Evolutionary conservation across 768 basidiomycete species (phyloP).

Genomic region (Cubamyces sp.): DNA sequence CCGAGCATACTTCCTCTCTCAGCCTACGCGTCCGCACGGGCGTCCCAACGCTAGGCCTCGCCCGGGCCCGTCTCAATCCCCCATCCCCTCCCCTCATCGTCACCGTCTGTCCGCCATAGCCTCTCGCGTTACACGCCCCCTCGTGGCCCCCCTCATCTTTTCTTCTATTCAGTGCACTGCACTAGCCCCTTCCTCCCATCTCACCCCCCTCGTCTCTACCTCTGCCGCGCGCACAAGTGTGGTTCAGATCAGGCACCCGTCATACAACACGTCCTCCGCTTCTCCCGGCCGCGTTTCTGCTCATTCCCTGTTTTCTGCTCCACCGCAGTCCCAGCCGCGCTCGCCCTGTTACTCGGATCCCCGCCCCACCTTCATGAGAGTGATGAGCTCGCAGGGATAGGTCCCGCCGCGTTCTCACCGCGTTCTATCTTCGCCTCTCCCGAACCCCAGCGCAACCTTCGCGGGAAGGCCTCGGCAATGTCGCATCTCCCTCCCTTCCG

Average conservation of each 20-base stretch:
- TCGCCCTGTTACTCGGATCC: not conserved
- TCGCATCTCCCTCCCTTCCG: not conserved
- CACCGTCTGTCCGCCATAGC: not conserved
- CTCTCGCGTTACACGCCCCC: not conserved
- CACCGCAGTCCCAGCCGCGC: constrained; percentile 2
- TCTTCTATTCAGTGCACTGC: constrained; percentile 1
- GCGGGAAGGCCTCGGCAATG: constrained; percentile 20
- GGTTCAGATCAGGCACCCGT: constrained; percentile 13
- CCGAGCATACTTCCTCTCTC: not conserved
- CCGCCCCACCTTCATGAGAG: not conserved
- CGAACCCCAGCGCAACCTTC: constrained; percentile 11
- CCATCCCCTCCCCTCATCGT: constrained; percentile 4
- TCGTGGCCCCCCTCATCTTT: constrained; percentile 12
- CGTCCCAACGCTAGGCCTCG: too few species aligned
- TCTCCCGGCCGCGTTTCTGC: constrained; percentile 7
- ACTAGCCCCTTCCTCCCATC: not conserved
- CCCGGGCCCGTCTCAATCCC: not conserved
- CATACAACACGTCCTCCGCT: constrained; percentile 4
- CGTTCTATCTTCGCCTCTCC: constrained; percentile 12
- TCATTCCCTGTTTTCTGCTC: constrained; percentile 4
- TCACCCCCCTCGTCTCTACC: not conserved
- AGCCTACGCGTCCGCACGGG: too few species aligned
- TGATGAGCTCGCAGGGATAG: too few species aligned
- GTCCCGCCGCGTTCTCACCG: not conserved
- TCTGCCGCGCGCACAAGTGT: not conserved